phyloP scores from a whole-genome alignment of 1,284 basidiomycete genomes.

The Papiliotrema fonsecae region DNA sequence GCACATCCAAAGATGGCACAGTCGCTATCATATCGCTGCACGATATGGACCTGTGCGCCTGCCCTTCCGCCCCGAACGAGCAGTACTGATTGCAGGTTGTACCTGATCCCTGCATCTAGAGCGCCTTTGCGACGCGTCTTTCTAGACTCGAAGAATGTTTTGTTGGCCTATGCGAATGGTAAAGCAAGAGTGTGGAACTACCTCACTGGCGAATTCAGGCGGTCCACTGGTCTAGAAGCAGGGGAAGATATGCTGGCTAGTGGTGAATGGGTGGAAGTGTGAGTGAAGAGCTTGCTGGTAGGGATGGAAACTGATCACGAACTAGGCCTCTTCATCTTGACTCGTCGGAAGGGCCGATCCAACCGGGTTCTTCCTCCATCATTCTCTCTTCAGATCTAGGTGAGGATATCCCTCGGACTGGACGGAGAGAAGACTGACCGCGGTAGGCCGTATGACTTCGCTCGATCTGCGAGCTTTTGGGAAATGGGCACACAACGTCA shows the following conservation, averaged over 20 bases:
- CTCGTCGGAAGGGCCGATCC: too few relatives aligned
- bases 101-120: conserved; percentile 70
- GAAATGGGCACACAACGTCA: conserved; percentile 16
- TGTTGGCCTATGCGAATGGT: conserved; percentile 71
- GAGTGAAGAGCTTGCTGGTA: conserved; percentile 6
- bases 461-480: conserved; percentile 26
- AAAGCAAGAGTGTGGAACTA: conserved; percentile 84
- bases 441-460: conserved; percentile 9
- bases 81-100: too few relatives aligned
- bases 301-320: too few relatives aligned
- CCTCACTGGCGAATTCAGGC: conserved; percentile 75
- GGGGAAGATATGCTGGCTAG: conserved; percentile 67
- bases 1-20: conserved; percentile 72
- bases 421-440: neutral
- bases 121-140: conserved; percentile 63
- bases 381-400: too few relatives aligned
- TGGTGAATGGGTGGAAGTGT: conserved; percentile 67
- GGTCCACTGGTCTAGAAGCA: conserved; percentile 72
- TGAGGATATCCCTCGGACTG: too few relatives aligned
- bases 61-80: too few relatives aligned
- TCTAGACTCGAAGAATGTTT: conserved; percentile 64
- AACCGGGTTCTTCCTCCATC: too few relatives aligned
- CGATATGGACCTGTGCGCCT: conserved; percentile 69
- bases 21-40: conserved; percentile 73
- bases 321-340: too few relatives aligned